Evolutionary conservation across 169 alveolate genomes (phyloP).

Genomic region (Perkinsus marinus): DNA sequence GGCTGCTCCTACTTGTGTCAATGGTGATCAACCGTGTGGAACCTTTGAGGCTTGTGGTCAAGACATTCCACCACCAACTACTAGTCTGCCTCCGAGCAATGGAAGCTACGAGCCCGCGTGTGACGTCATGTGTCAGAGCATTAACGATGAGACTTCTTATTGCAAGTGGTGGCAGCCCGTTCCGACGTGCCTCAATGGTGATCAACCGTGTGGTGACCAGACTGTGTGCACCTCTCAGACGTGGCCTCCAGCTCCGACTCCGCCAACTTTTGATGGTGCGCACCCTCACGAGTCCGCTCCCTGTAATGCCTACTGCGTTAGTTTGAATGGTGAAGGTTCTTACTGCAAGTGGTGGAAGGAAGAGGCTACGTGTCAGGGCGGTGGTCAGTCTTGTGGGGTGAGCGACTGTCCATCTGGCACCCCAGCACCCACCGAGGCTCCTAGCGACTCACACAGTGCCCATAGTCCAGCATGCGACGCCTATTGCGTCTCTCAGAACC

Average conservation of each 20-base stretch:
- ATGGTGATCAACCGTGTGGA: background rate
- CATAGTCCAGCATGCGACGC: background rate
- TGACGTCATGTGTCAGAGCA: background rate
- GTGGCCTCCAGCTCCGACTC: background rate
- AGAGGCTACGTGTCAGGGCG: background rate
- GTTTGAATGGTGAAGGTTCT: background rate
- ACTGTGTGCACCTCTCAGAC: background rate
- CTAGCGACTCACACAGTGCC: background rate
- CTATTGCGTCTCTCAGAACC: background rate
- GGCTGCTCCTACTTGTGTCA: background rate
- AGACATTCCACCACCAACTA: background rate
- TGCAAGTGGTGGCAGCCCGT: background rate
- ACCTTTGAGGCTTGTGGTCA: background rate
- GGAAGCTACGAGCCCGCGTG: background rate
- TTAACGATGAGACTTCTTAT: background rate
- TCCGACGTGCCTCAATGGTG: background rate
- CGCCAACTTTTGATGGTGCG: background rate
- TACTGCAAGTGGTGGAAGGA: background rate
- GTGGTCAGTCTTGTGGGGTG: background rate
- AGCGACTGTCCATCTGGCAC: background rate
- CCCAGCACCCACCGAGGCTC: background rate
- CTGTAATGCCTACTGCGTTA: background rate
- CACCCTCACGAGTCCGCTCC: background rate
- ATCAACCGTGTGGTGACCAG: background rate
- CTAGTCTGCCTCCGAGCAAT: background rate